Conservation (phyloP, 768 basidiomycete genomes). For the Rubroboletus pulcherrimus region DNA sequence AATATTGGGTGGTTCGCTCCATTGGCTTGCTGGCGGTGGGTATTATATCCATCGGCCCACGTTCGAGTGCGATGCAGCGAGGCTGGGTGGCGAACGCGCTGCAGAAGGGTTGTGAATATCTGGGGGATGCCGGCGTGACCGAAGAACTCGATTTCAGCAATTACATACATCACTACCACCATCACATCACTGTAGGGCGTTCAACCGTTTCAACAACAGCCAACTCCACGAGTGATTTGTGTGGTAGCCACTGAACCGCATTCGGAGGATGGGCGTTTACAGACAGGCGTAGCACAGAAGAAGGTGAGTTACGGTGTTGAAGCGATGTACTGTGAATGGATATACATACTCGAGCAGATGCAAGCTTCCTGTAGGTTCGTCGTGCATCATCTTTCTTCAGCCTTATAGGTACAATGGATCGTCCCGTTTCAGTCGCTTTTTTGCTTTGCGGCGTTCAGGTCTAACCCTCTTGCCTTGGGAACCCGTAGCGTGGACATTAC, state of each 20-base stretch:
- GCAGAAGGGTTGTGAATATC: slow-evolving; percentile 8
- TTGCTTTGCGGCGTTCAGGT: neutral
- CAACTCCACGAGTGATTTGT: neutral
- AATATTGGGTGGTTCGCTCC: neutral
- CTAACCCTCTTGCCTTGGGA: neutral
- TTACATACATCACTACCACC: neutral
- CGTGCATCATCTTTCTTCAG: neutral
- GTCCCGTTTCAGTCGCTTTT: neutral
- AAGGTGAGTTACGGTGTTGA: neutral
- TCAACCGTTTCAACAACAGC: neutral
- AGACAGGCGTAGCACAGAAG: neutral
- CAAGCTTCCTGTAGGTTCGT: neutral
- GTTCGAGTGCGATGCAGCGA: neutral
- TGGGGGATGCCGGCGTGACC: neutral
- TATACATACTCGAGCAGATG: neutral
- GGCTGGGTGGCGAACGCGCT: neutral
- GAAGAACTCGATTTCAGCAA: neutral
- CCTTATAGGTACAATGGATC: neutral
- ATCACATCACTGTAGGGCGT: neutral
- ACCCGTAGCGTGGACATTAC: neutral
- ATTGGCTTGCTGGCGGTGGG: neutral
- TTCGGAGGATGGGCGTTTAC: neutral
- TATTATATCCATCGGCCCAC: slow-evolving; percentile 14
- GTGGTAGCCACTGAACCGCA: neutral
- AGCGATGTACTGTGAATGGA: neutral